These are phyloP conservation scores for Tubosaeta sp. DNA, from an alignment of 768 basidiomycete species.

Conservation along the genomic window DNA sequence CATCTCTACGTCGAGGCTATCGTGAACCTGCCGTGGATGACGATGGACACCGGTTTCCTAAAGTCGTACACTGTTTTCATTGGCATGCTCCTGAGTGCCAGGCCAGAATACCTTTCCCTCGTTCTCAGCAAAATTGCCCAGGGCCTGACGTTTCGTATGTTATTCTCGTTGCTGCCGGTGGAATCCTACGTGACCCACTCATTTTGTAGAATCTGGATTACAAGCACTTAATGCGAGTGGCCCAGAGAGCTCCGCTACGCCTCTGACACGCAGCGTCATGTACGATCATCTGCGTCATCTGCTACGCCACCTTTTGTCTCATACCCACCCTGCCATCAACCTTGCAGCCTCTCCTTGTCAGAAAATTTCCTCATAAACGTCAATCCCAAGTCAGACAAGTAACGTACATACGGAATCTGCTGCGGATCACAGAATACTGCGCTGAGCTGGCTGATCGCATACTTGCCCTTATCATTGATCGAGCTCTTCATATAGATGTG, in stretches of 20 bases:
- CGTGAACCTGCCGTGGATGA: constrained; percentile 86
- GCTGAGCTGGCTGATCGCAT: constrained; percentile 82
- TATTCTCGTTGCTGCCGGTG: neutral
- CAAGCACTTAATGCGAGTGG: constrained; percentile 54
- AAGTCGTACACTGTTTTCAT: constrained; percentile 87
- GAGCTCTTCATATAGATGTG: constrained; percentile 95
- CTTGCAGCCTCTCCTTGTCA: constrained; percentile 77
- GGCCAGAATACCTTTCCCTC: constrained; percentile 85
- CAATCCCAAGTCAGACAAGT: constrained; percentile 75
- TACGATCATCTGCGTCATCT: constrained; percentile 87
- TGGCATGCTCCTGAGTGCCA: constrained; percentile 85
- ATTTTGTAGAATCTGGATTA: constrained; percentile 44
- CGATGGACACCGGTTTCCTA: constrained; percentile 81
- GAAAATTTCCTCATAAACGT: constrained; percentile 91
- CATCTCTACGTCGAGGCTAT: constrained; percentile 81
- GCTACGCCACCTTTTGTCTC: constrained; percentile 82
- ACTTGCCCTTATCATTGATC: constrained; percentile 79
- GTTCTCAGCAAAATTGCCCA: constrained; percentile 79
- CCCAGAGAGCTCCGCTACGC: constrained; percentile 60
- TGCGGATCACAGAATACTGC: constrained; percentile 82
- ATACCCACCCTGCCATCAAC: constrained; percentile 90
- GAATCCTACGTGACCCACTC: no score
- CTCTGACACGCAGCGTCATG: constrained; percentile 76
- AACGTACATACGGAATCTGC: constrained; percentile 87
- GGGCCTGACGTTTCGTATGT: constrained; percentile 87